Percentiles rank a stretch among this genome's conserved stretches.
Evolutionary conservation across 2,329 filamentous ascomycete genomes (phyloP).

Genomic region (Xylariaceae sp.): DNA sequence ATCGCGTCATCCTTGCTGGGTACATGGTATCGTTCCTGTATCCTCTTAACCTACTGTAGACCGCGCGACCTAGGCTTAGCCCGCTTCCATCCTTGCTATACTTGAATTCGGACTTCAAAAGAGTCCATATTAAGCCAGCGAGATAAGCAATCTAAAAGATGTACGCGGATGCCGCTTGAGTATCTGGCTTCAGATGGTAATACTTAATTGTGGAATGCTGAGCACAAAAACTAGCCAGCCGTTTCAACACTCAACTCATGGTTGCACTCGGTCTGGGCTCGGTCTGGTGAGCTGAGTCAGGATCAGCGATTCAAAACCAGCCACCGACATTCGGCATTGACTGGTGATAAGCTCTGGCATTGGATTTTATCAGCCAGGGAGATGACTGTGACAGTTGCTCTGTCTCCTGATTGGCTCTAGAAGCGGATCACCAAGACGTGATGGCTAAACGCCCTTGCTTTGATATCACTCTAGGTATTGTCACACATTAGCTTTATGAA

Average conservation of each 20-base stretch:
- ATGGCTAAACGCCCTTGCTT: no score
- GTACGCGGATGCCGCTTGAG: not conserved
- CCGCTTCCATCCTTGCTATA: no score
- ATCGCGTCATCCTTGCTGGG: constrained; percentile 7
- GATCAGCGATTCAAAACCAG: constrained; percentile 10
- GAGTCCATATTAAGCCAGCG: no score
- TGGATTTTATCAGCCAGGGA: no score
- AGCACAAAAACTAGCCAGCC: constrained; percentile 4
- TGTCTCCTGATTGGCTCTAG: not conserved
- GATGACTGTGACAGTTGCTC: not conserved
- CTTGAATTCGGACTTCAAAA: no score
- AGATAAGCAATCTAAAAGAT: not conserved
- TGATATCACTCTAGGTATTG: not conserved
- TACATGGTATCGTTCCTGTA: not conserved
- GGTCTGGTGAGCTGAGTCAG: constrained; percentile 20
- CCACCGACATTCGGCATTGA: constrained; percentile 11
- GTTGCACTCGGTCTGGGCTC: constrained; percentile 22
- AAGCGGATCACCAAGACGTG: constrained; percentile 3
- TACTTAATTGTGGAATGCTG: constrained; percentile 19
- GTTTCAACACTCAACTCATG: constrained; percentile 3
- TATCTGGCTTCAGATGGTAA: no score
- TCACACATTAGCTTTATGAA: not conserved
- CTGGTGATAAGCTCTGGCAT: constrained; percentile 5
- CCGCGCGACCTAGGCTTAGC: constrained; percentile 5
- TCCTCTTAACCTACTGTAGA: not conserved